phyloP scores from a whole-genome alignment of 2,329 filamentous ascomycete genomes.

The Colletotrichum tabaci region DNA sequence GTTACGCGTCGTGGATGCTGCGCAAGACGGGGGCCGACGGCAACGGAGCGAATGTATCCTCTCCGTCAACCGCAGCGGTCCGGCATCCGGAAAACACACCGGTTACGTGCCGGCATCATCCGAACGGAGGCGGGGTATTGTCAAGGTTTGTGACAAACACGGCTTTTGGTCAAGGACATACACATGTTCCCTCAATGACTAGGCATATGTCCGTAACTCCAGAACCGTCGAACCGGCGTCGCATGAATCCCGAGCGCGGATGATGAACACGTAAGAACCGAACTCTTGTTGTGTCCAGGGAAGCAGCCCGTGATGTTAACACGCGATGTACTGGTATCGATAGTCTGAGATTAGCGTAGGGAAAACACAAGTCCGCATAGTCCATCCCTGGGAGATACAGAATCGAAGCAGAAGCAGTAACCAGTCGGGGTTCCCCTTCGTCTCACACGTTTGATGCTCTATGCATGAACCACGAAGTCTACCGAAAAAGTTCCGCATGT shows the following conservation, averaged over 20 bases:
- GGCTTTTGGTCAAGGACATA: not conserved
- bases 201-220: not conserved
- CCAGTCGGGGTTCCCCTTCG: not conserved
- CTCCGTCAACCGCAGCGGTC: not conserved
- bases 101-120: not conserved
- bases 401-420: not conserved
- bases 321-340: no score
- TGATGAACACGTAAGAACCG: not conserved
- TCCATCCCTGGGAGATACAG: not conserved
- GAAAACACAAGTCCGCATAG: not conserved
- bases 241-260: no score
- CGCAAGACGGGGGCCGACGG: not conserved
- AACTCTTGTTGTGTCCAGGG: no score
- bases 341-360: not conserved
- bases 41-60: not conserved
- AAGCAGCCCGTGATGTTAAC: not conserved
- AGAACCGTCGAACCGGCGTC: not conserved
- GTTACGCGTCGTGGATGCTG: not conserved
- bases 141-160: not conserved
- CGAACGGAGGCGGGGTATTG: not conserved
- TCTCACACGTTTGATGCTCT: not conserved
- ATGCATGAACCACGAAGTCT: not conserved
- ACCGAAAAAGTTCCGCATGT: not conserved
- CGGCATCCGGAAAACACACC: not conserved
- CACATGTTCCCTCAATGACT: no score